Conservation (phyloP, 257 asterid species). For the Ilex aquifolium region DNA sequence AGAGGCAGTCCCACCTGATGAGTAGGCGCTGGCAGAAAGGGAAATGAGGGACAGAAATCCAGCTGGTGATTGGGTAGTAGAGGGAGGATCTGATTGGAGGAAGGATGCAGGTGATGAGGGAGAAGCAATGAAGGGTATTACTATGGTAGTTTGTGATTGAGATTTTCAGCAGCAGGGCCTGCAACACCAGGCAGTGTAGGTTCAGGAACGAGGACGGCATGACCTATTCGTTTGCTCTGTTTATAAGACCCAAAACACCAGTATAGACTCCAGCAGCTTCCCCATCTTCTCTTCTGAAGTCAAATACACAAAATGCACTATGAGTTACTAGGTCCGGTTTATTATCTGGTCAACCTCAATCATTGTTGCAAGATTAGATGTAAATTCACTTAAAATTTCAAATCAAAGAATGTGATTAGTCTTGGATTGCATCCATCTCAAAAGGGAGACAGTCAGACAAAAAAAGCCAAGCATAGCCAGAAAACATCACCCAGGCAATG, state of each 20-base stretch:
- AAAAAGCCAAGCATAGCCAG: too few relatives aligned
- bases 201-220: background rate
- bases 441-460: too few relatives aligned
- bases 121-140: background rate
- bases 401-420: too few relatives aligned
- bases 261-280: background rate
- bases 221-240: background rate
- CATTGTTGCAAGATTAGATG: too few relatives aligned
- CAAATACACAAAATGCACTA: too few relatives aligned
- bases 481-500: too few relatives aligned
- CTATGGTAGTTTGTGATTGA: background rate
- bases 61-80: too few relatives aligned
- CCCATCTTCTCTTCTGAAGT: background rate
- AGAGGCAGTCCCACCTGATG: background rate
- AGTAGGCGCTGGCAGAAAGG: background rate
- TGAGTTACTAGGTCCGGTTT: too few relatives aligned
- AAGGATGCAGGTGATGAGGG: background rate
- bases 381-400: too few relatives aligned
- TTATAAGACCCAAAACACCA: background rate
- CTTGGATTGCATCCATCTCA: too few relatives aligned
- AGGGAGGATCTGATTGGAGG: background rate
- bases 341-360: too few relatives aligned
- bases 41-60: background rate
- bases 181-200: background rate
- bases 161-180: background rate